Conservation (phyloP, 495 filamentous ascomycete species). For the Bathelium albidoporum region DNA sequence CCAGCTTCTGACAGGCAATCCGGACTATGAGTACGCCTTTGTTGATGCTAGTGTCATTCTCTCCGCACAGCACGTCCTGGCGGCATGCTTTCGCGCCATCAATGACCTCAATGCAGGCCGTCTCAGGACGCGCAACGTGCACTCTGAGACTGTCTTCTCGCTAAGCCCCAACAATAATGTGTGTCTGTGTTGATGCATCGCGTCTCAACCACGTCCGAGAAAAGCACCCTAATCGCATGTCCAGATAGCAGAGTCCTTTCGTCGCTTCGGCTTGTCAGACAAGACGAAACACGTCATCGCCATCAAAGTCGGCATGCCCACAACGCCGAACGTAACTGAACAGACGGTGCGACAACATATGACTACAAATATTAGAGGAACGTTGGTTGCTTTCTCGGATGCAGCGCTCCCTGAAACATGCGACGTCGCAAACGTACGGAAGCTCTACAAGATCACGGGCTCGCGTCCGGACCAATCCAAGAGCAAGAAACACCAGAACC, state of each 20-base stretch:
- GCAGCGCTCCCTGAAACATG: conserved; percentile 43
- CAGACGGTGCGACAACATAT: conserved; percentile 55
- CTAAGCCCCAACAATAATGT: conserved; percentile 83
- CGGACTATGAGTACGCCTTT: conserved; percentile 84
- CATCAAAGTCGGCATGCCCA: conserved; percentile 53
- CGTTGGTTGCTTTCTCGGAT: conserved; percentile 52
- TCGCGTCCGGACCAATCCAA: not conserved
- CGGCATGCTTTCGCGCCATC: conserved; percentile 68
- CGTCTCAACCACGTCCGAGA: not conserved
- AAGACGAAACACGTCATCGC: conserved; percentile 59
- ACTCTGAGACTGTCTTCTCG: conserved; percentile 83
- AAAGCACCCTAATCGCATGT: conserved; percentile 18
- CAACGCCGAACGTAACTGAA: conserved; percentile 33
- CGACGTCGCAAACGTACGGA: conserved; percentile 62
- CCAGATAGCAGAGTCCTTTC: conserved; percentile 85
- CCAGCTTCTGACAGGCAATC: conserved; percentile 71
- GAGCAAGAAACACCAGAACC: not conserved
- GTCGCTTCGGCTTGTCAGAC: conserved; percentile 69
- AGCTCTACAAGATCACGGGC: conserved; percentile 69
- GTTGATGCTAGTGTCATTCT: conserved; percentile 72
- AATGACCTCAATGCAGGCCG: conserved; percentile 51
- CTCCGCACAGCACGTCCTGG: conserved; percentile 60
- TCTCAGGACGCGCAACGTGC: conserved; percentile 74
- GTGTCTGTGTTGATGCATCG: conserved; percentile 4
- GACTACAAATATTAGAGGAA: conserved; percentile 49